Evolutionary conservation across 371 early-diverging fungal genomes (phyloP), one percentile per base, ranked within the genome.

Genomic region (Blakeslea trispora): DNA sequence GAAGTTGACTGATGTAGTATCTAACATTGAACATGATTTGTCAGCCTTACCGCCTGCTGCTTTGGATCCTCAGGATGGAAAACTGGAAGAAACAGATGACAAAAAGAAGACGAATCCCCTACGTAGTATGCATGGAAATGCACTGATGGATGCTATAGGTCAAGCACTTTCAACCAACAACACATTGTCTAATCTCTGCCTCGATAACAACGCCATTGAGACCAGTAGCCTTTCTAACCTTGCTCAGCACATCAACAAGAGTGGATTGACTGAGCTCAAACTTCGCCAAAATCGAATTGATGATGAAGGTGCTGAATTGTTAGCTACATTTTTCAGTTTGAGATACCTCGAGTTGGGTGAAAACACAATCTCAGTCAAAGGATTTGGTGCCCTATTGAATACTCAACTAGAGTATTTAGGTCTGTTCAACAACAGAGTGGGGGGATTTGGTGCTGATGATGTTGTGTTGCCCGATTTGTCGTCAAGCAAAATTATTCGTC

Each of bases 191-290:
- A 66, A 69, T 39, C 45, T 84, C 1, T 81, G 79, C 69, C 50
- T 84, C 52, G 81, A 82, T 23, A 72, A 73, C 19, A 80, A 81
- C 44, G 72, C 69, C 18, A 77, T 84, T 50, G 75, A 79, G n/a
- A 69, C 53, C 35, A 69, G 10, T 7, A 62, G 64, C 0, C 19
- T 71, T 22, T 35, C 42, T 8, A 23, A 31, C 40, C 34, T 78
- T 9, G 53, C 56, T 3, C 45, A 56, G 10, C 59, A 74, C 47
- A 24, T 65, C 21, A 13, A 32, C 0, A 22, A 49, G 9, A 66
- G 57, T 7, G 46, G 55, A 1, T 17, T 84, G 45, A 46, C 53
- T 0, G 78, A 82, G 14, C 43, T 84, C 3, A 68, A 77, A 14
- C 63, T 82, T 61, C 69, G 81, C 7, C 63, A 77, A 50, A 84